phyloP scores from a whole-genome alignment of 768 basidiomycete species.

The Lactarius sanguifluus region DNA sequence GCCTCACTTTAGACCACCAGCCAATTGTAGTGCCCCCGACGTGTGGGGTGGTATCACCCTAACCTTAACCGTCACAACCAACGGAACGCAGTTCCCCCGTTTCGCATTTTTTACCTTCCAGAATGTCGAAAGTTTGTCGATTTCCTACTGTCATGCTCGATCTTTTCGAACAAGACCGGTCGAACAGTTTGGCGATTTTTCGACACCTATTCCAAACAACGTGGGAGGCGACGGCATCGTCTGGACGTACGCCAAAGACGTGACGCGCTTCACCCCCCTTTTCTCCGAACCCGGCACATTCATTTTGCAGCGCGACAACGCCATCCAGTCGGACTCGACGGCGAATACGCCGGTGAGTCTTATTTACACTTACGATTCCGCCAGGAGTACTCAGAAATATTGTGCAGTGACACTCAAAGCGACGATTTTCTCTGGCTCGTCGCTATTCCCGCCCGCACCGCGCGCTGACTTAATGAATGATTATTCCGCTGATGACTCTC shows the following conservation, averaged over 20 bases:
- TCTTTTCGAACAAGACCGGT: background rate
- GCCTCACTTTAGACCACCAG: slow-evolving; percentile 56
- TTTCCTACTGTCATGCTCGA: background rate
- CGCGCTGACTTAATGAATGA: slow-evolving; percentile 33
- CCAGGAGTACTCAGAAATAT: background rate
- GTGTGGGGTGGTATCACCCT: slow-evolving; percentile 75
- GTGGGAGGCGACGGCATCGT: too few species aligned
- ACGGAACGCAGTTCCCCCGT: slow-evolving; percentile 75
- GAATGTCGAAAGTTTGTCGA: slow-evolving; percentile 68
- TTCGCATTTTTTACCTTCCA: slow-evolving; percentile 73
- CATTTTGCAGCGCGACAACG: too few species aligned
- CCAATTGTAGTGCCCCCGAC: slow-evolving; percentile 65
- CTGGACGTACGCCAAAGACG: too few species aligned
- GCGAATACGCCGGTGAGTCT: too few species aligned
- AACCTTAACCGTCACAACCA: slow-evolving; percentile 75
- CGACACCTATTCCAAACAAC: too few species aligned
- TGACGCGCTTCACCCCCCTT: too few species aligned
- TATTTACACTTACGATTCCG: background rate
- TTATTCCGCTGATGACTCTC: slow-evolving; percentile 69
- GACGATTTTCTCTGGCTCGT: slow-evolving; percentile 64
- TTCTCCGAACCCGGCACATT: too few species aligned
- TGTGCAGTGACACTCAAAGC: slow-evolving; percentile 60
- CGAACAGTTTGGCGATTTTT: slow-evolving; percentile 52
- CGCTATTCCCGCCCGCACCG: slow-evolving; percentile 54
- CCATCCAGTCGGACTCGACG: too few species aligned